phyloP scores from a whole-genome alignment of 495 filamentous ascomycete species.

The Chaetomium tenue region DNA sequence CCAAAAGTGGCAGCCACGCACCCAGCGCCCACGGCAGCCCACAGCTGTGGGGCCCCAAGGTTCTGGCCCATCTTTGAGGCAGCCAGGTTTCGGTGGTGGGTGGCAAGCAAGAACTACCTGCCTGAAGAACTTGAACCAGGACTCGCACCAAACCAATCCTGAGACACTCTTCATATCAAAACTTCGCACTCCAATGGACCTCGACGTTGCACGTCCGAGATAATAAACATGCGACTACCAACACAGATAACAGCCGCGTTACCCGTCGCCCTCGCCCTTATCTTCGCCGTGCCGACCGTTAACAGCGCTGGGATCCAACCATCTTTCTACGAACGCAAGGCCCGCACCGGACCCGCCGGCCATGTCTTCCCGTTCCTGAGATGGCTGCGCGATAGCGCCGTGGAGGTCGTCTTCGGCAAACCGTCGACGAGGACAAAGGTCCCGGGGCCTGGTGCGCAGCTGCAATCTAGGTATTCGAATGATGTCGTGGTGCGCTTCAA shows the following conservation, averaged over 20 bases:
- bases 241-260: constrained; percentile 16
- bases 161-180: not conserved
- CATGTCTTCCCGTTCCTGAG: constrained; percentile 45
- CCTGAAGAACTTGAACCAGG: not conserved
- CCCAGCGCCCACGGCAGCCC: too few species aligned
- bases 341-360: constrained; percentile 11
- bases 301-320: constrained; percentile 27
- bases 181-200: not conserved
- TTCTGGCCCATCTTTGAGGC: too few species aligned
- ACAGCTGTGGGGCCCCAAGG: too few species aligned
- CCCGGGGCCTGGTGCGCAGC: constrained; percentile 45
- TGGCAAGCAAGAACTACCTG: too few species aligned
- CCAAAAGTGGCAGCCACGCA: too few species aligned
- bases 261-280: constrained; percentile 26
- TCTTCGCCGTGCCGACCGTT: constrained; percentile 28
- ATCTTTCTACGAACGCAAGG: constrained; percentile 15
- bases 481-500: constrained; percentile 90
- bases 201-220: not conserved
- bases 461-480: constrained; percentile 67
- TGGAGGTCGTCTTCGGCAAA: constrained; percentile 62
- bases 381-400: constrained; percentile 62
- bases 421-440: constrained; percentile 32
- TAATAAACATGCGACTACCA: constrained; percentile 34
- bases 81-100: too few species aligned
- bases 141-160: not conserved